Evolutionary conservation across 345 rosid genomes (phyloP), one percentile per base, ranked within the genome.

Genomic region (Leavenworthia alabamica): DNA sequence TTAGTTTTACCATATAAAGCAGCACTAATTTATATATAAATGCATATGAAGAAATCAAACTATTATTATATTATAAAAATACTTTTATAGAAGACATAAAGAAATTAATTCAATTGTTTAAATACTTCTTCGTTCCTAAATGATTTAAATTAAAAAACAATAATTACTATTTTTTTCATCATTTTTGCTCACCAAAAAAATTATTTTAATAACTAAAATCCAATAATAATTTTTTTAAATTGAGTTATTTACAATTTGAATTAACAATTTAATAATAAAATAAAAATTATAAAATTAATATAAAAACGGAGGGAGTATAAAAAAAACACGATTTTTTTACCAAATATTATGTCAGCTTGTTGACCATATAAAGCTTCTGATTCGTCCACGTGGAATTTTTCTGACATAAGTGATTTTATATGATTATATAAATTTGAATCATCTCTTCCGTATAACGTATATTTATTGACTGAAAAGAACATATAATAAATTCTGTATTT

Each of bases 341-440:
- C 17, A 57, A 49, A 56, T 59, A 61, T 64, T 63, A 64, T 71
- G 75, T 71, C 75, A 71, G 71, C 54, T 50, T 56, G 75, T 71
- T 71, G 75, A 71, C 75, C 75, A 71, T 49, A 17, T 71, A 43
- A 50, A 33, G 47, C 66, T 58, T 71, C 36, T 5, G 24, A 71
- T 71, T 71, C 61, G 75, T 64, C 62, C 71, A 71, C 71, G 62
- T 71, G 29, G 49, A 50, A 2, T 13, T 57, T 51, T 1, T 0
- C 71, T 71, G 71, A 64, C 71, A 71, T 50, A 58, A 0, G 17
- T 64, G 61, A 58, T 71, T 71, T 64, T 57, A 32, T 64, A 71
- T 55, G 74, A 63, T 70, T 55, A 23, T 60, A 40, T 20, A 26
- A 45, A 44, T 68, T 62, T 36, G 19, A 53, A 61, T 62, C 48